Conservation (phyloP, 208 protist species). For the Trichomonas gallinae region DNA sequence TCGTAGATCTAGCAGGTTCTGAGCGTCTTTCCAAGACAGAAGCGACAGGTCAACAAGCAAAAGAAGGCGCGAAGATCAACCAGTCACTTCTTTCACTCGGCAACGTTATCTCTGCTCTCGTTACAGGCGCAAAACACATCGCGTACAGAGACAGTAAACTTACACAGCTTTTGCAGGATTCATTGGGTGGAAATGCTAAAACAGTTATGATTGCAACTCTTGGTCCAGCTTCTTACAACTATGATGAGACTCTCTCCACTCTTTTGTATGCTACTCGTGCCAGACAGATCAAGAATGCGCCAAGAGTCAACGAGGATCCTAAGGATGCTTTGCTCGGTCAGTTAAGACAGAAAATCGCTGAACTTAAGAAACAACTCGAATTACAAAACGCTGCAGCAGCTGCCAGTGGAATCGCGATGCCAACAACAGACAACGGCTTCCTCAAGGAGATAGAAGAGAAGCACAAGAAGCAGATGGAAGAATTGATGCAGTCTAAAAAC, state of each 20-base stretch:
- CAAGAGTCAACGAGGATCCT: slow-evolving; percentile 60
- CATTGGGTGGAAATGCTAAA: slow-evolving; percentile 50
- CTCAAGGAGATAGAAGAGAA: neutral
- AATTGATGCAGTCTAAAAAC: neutral
- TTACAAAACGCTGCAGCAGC: slow-evolving; percentile 24
- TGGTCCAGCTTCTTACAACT: slow-evolving; percentile 48
- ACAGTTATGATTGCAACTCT: slow-evolving; percentile 53
- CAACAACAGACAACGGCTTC: neutral
- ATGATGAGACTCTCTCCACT: slow-evolving; percentile 49
- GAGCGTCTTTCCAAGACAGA: slow-evolving; percentile 49
- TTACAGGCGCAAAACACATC: slow-evolving; percentile 43
- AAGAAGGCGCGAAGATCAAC: slow-evolving; percentile 54
- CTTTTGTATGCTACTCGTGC: slow-evolving; percentile 54
- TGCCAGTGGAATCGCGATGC: neutral
- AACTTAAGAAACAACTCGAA: slow-evolving; percentile 40
- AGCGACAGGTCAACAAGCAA: slow-evolving; percentile 41
- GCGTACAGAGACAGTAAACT: slow-evolving; percentile 61
- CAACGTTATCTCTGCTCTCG: slow-evolving; percentile 43
- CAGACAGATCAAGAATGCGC: slow-evolving; percentile 64
- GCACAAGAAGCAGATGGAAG: neutral
- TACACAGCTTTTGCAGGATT: slow-evolving; percentile 41
- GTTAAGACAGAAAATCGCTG: slow-evolving; percentile 48
- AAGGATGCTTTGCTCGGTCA: slow-evolving; percentile 59
- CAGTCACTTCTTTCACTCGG: slow-evolving; percentile 53
- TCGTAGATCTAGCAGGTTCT: slow-evolving; percentile 48